Percentiles rank a stretch among this genome's conserved stretches.
Conservation (phyloP, 108 stramenopile genomes). For the Stephanodiscus triporus region DNA sequence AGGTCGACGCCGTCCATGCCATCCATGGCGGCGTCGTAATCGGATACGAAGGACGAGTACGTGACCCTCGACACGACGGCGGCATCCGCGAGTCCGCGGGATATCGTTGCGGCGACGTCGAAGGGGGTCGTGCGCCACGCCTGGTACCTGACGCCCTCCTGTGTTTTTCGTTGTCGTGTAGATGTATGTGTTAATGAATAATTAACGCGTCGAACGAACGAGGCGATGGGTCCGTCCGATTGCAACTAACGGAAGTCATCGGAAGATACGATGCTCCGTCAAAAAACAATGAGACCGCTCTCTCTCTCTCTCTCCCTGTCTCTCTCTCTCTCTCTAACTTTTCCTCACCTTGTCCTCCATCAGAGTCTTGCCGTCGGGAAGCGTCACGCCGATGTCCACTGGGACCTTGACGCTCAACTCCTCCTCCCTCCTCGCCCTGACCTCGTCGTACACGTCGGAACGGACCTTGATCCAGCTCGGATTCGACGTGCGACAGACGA, state of each 20-base stretch:
- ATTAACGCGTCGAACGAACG: too few species aligned
- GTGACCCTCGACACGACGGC: slow-evolving; percentile 88
- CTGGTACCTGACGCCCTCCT: slow-evolving; percentile 47
- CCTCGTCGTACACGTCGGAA: slow-evolving; percentile 58
- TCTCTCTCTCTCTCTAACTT: not conserved
- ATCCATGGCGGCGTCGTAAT: slow-evolving; percentile 78
- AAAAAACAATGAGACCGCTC: too few species aligned
- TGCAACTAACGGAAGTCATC: not conserved
- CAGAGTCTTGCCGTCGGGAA: slow-evolving; percentile 94
- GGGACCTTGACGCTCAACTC: slow-evolving; percentile 72
- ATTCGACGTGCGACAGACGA: slow-evolving; percentile 59
- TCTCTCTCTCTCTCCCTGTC: not conserved
- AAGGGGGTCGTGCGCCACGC: slow-evolving; percentile 88
- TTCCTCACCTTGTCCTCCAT: slow-evolving; percentile 52
- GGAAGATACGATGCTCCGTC: not conserved
- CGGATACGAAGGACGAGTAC: slow-evolving; percentile 73
- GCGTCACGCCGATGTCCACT: slow-evolving; percentile 86
- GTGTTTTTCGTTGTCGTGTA: not conserved
- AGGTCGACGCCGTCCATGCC: slow-evolving; percentile 83
- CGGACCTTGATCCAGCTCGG: slow-evolving; percentile 77
- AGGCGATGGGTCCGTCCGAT: not conserved
- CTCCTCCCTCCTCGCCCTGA: slow-evolving; percentile 60
- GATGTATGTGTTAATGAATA: too few species aligned
- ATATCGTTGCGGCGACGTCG: slow-evolving; percentile 91
- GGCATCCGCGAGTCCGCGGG: slow-evolving; percentile 89